These are phyloP conservation scores for Bretschneidera sinensis DNA, from an alignment of 345 rosid species.

Conservation along the genomic window DNA sequence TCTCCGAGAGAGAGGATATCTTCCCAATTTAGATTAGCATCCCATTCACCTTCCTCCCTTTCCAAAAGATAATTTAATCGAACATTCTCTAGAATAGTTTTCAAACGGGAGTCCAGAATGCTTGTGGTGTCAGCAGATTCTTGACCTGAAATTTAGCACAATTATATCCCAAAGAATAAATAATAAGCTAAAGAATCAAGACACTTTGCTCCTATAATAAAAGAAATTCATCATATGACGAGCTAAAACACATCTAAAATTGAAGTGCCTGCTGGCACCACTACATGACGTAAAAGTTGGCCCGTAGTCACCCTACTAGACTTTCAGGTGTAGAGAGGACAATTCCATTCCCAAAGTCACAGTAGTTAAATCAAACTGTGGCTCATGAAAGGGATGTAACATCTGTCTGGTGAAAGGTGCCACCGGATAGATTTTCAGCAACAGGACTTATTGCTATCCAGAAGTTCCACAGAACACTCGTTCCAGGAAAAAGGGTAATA, in stretches of 20 bases:
- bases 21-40: slow-evolving; percentile 80
- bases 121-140: slow-evolving; percentile 26
- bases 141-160: slow-evolving; percentile 37
- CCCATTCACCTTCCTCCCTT: slow-evolving; percentile 85
- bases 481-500: no score
- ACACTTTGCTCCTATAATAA: not conserved
- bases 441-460: not conserved
- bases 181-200: not conserved
- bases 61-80: slow-evolving; percentile 81
- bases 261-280: no score
- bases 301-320: no score
- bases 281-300: no score
- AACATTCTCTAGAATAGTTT: slow-evolving; percentile 73
- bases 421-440: not conserved
- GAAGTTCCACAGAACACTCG: no score
- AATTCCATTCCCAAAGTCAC: no score
- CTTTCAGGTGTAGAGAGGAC: no score
- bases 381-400: not conserved
- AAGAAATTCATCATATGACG: not conserved
- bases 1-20: slow-evolving; percentile 95
- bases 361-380: no score
- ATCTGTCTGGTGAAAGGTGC: not conserved
- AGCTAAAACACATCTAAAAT: no score
- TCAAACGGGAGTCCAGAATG: slow-evolving; percentile 56
- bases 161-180: not conserved